A percentile compares a stretch with the other conserved stretches of the same genome.
Conservation (phyloP, 208 protist species). For the Crithidia acanthocephali region DNA sequence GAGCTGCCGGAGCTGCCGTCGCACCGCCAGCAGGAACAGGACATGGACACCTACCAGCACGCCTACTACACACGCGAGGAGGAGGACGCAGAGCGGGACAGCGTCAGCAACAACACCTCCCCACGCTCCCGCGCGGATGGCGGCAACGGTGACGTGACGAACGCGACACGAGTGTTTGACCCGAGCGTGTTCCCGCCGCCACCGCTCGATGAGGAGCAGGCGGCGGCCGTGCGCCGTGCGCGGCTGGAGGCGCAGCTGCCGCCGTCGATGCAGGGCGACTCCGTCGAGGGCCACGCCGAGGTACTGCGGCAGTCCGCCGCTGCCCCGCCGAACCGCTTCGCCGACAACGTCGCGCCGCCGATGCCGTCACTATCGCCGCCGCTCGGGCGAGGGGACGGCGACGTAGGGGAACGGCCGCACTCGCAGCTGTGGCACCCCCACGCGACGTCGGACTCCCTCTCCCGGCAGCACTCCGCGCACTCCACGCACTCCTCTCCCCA, state of each 20-base stretch:
- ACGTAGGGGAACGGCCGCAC: background rate
- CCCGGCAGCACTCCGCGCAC: background rate
- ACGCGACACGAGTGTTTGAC: constrained; percentile 33
- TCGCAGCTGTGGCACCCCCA: background rate
- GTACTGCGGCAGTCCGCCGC: background rate
- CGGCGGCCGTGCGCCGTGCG: constrained; percentile 3
- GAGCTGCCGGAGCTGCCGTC: constrained; percentile 16
- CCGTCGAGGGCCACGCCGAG: background rate
- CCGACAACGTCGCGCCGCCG: background rate
- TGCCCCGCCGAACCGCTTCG: background rate
- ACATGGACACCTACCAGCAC: constrained; percentile 6
- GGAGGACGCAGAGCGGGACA: constrained; percentile 8
- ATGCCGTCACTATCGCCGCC: background rate
- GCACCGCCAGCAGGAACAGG: background rate
- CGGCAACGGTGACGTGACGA: constrained; percentile 19
- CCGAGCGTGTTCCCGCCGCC: constrained; percentile 20
- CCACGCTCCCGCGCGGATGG: constrained; percentile 7
- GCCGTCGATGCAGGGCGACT: constrained; percentile 12
- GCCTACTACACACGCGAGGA: background rate
- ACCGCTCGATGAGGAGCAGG: constrained; percentile 16
- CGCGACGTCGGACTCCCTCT: background rate
- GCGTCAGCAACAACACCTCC: background rate
- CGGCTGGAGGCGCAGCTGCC: constrained; percentile 15
- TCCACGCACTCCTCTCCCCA: background rate
- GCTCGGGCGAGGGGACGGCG: background rate